Base-by-base conservation (phyloP, 2,329 filamentous ascomycete species). In the Elsinoe perseae region DNA sequence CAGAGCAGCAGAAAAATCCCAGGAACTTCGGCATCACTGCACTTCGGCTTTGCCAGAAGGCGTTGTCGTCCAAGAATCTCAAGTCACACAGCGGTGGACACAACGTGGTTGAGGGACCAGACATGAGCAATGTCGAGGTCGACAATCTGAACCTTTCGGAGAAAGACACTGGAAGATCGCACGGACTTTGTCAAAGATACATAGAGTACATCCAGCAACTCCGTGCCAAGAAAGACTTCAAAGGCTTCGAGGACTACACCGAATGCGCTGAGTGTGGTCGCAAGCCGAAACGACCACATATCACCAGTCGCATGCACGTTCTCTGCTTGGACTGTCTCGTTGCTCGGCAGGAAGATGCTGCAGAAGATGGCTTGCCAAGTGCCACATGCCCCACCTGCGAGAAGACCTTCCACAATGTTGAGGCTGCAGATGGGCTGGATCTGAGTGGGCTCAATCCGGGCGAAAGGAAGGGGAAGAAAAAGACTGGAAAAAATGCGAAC, bases 241-340 rank as follows among this genome's bases (percentile, higher is more conserved):
- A 58, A 25, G 64, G 64, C 53, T 67, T 74, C 59, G 63, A 61
- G 25, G 61, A 52, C 9, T 64, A 66, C 58, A 60, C 68, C 40
- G 61, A 68, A 34, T 71, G 70, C 70, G 60, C 71, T 6, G 70
- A 73, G 25, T 83, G 81, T 65, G 59, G 63, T 2, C 61, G 63
- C 20, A 50, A 64, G 0, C 76, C 77, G 0, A 61, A 65, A 0
- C 60, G 72, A 0, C 70, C 76, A 0, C 65, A 71, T 9, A 67
- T 78, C 27, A 79, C 79, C 0, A 67, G 72, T 4, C 84, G 81
- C 63, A 68, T 71, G n/a, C 81, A 85, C 58, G 65, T 82, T 3
- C 80, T 80, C 60, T 85, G 81, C 65, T 57, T 64, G 1, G 64
- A 68, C 0, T 84, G 81, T 60, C 67, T 80, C 5, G 52, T 63